A percentile compares a stretch with the other conserved stretches of the same genome.
Conservation (phyloP, 495 filamentous ascomycete species). For the Neurospora discreta region DNA sequence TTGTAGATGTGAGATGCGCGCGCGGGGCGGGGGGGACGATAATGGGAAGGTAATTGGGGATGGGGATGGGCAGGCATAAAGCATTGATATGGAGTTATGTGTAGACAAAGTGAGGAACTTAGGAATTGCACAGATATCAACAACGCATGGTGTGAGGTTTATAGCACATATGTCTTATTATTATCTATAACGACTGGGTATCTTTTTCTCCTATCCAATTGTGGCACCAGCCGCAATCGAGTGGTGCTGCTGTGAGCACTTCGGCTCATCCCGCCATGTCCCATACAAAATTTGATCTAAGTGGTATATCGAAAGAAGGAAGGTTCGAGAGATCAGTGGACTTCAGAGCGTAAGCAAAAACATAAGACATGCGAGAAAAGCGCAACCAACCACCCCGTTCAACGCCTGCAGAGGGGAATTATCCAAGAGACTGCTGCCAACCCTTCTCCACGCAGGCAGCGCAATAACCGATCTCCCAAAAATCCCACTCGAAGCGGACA, state of each 20-base stretch:
- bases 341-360: background rate
- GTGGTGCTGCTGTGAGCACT: background rate
- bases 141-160: background rate
- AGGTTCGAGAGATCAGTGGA: background rate
- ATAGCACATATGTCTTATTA: background rate
- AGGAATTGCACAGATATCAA: background rate
- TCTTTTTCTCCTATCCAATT: background rate
- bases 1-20: background rate
- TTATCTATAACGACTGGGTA: background rate
- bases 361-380: background rate
- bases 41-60: background rate
- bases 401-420: background rate
- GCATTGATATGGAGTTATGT: background rate
- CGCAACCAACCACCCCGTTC: background rate
- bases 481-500: too few relatives aligned
- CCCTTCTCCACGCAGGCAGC: too few relatives aligned
- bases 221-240: background rate
- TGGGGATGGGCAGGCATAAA: background rate
- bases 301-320: background rate
- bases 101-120: background rate
- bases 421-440: background rate
- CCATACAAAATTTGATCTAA: background rate
- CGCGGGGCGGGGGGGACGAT: background rate
- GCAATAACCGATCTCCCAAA: too few relatives aligned
- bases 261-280: background rate